phyloP scores from a whole-genome alignment of 106 monocot species.

The Hemerocallis citrina region DNA sequence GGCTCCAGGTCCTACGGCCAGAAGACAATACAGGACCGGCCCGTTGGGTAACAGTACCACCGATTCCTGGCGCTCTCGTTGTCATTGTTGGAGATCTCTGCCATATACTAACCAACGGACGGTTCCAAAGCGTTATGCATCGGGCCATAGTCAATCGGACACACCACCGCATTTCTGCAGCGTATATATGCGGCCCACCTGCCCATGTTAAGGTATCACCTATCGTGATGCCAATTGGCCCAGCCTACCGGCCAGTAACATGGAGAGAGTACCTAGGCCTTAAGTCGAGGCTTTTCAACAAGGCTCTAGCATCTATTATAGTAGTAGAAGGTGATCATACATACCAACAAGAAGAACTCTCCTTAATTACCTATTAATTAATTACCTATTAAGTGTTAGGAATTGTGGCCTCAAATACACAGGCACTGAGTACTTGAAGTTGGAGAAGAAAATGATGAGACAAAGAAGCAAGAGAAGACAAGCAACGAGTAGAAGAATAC shows the following conservation, averaged over 20 bases:
- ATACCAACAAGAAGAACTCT: no score
- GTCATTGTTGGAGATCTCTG: constrained; percentile 44
- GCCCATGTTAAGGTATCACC: constrained; percentile 22
- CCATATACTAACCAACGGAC: constrained; percentile 41
- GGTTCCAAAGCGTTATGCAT: constrained; percentile 35
- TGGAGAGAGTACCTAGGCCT: constrained; percentile 49
- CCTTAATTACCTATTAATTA: no score
- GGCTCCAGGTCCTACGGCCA: constrained; percentile 37
- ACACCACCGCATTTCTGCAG: constrained; percentile 25
- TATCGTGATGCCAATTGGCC: not conserved
- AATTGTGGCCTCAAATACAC: no score
- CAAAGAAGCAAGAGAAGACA: no score
- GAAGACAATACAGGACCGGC: constrained; percentile 8
- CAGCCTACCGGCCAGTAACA: constrained; percentile 27
- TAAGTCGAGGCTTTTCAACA: constrained; percentile 29
- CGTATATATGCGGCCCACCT: constrained; percentile 40
- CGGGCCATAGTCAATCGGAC: constrained; percentile 38
- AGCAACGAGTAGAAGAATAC: no score
- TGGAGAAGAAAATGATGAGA: no score
- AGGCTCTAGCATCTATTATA: constrained; percentile 22
- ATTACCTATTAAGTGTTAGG: no score
- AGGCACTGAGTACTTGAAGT: no score
- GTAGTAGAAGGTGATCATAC: constrained; percentile 18
- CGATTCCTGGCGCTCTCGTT: constrained; percentile 25
- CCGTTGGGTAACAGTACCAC: constrained; percentile 43